phyloP scores from a whole-genome alignment of 306 rosid genomes.

The Prunus armeniaca region DNA sequence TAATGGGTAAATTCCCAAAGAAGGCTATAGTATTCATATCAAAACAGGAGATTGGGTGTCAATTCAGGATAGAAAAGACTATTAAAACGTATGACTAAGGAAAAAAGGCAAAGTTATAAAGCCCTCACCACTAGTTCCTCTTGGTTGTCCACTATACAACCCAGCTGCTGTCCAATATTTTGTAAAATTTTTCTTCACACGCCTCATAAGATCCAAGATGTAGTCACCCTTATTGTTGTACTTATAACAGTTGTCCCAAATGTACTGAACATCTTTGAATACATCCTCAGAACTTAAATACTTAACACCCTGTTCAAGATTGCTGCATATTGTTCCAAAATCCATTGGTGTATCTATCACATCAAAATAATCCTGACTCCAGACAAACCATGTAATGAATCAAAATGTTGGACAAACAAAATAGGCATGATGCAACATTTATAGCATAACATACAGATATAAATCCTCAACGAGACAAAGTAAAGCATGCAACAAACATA shows the following conservation, averaged over 20 bases:
- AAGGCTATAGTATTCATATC: background rate
- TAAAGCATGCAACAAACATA: background rate
- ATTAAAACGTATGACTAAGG: background rate
- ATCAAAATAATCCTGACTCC: conserved; percentile 90
- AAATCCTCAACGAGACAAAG: background rate
- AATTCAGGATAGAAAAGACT: background rate
- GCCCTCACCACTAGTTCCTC: conserved; percentile 56
- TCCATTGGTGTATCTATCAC: conserved; percentile 98
- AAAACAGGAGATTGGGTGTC: background rate
- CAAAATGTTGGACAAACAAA: conserved; percentile 6
- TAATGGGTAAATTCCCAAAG: background rate
- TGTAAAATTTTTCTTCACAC: conserved; percentile 88
- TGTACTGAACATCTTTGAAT: conserved; percentile 78
- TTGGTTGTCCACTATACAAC: conserved; percentile 58
- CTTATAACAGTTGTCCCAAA: conserved; percentile 89
- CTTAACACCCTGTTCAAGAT: conserved; percentile 69
- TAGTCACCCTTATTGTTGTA: conserved; percentile 97
- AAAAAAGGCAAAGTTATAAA: background rate
- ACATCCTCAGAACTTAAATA: conserved; percentile 81
- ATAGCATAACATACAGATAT: background rate
- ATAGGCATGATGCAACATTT: background rate
- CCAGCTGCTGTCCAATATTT: conserved; percentile 94
- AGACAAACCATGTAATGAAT: conserved; percentile 20
- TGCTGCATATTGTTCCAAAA: conserved; percentile 87
- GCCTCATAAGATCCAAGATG: conserved; percentile 92